Conservation (phyloP, 306 rosid genomes). For the Carpinus fangiana region DNA sequence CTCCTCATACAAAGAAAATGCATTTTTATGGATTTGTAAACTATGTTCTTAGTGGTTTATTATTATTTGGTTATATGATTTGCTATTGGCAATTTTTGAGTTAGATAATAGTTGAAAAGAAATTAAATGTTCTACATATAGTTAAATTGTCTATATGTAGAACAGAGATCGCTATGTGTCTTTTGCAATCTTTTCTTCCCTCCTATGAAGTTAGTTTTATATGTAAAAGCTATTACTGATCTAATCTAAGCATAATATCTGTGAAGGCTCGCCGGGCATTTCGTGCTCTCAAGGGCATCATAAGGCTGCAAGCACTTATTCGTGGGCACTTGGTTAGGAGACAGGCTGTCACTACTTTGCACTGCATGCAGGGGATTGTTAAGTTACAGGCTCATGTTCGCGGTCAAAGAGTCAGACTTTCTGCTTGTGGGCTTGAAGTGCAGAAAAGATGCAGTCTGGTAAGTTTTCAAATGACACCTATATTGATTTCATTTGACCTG, state of each 20-base stretch:
- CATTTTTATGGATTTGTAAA: background rate
- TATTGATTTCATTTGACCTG: conserved; percentile 16
- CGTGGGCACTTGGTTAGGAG: conserved; percentile 62
- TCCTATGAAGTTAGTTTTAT: background rate
- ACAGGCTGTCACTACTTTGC: conserved; percentile 57
- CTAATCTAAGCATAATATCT: conserved; percentile 13
- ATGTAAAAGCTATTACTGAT: background rate
- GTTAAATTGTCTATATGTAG: background rate
- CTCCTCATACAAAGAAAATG: background rate
- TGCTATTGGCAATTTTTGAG: background rate
- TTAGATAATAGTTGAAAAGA: background rate
- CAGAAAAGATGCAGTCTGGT: conserved; percentile 37
- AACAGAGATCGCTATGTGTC: background rate
- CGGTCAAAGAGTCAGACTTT: conserved; percentile 49
- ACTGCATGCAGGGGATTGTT: conserved; percentile 52
- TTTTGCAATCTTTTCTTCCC: background rate
- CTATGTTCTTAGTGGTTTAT: background rate
- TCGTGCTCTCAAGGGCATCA: conserved; percentile 38
- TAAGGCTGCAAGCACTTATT: conserved; percentile 54
- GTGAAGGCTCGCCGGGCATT: conserved; percentile 50
- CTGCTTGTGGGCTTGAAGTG: conserved; percentile 43
- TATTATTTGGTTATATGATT: background rate
- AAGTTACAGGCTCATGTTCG: conserved; percentile 50
- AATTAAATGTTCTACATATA: too few species aligned
- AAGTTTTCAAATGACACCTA: conserved; percentile 21